A percentile compares a stretch with the other conserved stretches of the same genome.
These are phyloP conservation scores for Hemisphaericaspora lyxosophila DNA, from an alignment of 1,139 yeast genomes.

Conservation along the genomic window DNA sequence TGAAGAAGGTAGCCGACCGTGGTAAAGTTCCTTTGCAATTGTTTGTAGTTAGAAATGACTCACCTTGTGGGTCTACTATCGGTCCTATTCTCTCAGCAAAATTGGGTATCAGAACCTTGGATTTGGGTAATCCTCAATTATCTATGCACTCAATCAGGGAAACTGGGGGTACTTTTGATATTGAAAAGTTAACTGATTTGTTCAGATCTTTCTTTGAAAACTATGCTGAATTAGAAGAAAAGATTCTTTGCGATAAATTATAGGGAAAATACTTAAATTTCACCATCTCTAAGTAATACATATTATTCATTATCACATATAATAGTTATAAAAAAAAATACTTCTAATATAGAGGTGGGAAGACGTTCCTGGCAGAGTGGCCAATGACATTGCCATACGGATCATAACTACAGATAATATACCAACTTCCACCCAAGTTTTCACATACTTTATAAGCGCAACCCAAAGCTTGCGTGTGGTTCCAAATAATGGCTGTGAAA, in stretches of 20 bases:
- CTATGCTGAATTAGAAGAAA: constrained; percentile 29
- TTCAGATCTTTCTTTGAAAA: constrained; percentile 60
- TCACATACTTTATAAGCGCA: constrained; percentile 40
- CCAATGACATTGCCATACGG: constrained; percentile 63
- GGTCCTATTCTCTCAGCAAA: constrained; percentile 92
- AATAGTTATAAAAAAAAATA: too few relatives aligned
- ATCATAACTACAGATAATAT: constrained; percentile 60
- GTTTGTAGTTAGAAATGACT: constrained; percentile 87
- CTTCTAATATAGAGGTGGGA: constrained; percentile 18
- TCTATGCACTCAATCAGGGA: constrained; percentile 97
- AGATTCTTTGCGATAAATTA: constrained; percentile 27
- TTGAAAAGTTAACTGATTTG: constrained; percentile 59
- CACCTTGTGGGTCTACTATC: constrained; percentile 95
- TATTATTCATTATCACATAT: neutral
- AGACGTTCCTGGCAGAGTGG: constrained; percentile 24
- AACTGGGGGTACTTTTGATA: constrained; percentile 82
- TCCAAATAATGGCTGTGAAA: constrained; percentile 46
- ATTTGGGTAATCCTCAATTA: constrained; percentile 90
- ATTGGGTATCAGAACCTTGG: constrained; percentile 85
- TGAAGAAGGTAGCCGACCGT: constrained; percentile 68
- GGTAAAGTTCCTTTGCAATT: constrained; percentile 72
- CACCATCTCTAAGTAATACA: neutral
- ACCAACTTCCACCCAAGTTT: constrained; percentile 49
- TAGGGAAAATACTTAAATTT: constrained; percentile 6
- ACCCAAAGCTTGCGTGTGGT: constrained; percentile 32